A percentile compares a stretch with the other conserved stretches of the same genome.
These are phyloP conservation scores for Monosporozyma siamensis DNA, from an alignment of 805 yeast species.

Conservation along the genomic window DNA sequence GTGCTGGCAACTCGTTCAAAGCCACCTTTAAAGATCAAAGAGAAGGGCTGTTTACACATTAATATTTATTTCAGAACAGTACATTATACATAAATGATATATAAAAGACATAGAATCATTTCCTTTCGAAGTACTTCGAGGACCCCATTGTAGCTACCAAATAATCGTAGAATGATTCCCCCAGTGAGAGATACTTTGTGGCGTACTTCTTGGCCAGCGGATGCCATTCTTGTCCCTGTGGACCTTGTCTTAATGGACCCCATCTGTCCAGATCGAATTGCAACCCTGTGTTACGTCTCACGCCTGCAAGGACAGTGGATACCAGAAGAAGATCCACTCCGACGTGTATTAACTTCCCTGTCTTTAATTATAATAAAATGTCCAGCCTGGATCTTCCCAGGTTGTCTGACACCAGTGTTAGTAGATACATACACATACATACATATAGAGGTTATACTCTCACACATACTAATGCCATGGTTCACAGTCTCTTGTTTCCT, in stretches of 20 bases:
- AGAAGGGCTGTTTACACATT: too few relatives aligned
- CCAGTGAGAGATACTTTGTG: conserved; percentile 63
- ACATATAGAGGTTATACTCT: too few relatives aligned
- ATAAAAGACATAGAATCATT: too few relatives aligned
- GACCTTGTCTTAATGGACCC: conserved; percentile 22
- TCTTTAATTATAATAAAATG: conserved; percentile 21
- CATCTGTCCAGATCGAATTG: conserved; percentile 40
- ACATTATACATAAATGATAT: too few relatives aligned
- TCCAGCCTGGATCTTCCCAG: too few relatives aligned
- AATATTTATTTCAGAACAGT: too few relatives aligned
- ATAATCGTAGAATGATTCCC: conserved; percentile 76
- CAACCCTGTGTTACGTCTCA: conserved; percentile 63
- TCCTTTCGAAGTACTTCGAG: conserved; percentile 65
- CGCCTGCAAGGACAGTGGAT: conserved; percentile 63
- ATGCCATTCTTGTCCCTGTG: conserved; percentile 31
- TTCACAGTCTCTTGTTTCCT: not conserved
- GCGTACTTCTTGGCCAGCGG: conserved; percentile 38
- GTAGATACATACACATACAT: too few relatives aligned
- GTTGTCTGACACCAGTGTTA: too few relatives aligned
- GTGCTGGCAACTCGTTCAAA: too few relatives aligned
- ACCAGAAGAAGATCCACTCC: conserved; percentile 51
- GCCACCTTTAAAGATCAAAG: too few relatives aligned
- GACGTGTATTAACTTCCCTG: conserved; percentile 49
- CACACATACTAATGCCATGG: not conserved
- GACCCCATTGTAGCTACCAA: conserved; percentile 59